Conservation (phyloP, 169 alveolate genomes). For the Ichthyophthirius multifiliis region DNA sequence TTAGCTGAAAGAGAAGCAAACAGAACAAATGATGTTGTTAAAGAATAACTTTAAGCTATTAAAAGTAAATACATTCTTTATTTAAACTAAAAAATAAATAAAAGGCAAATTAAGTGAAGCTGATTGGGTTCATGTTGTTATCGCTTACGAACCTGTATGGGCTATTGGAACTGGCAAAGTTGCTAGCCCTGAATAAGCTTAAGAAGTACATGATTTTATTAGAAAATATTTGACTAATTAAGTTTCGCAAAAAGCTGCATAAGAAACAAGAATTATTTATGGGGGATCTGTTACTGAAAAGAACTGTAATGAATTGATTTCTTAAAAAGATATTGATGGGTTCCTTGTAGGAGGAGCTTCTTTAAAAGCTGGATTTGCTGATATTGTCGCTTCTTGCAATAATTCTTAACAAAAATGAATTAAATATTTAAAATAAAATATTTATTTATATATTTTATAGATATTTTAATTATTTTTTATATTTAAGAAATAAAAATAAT, state of each 20-base stretch:
- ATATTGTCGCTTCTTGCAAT: slow-evolving; percentile 80
- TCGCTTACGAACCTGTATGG: slow-evolving; percentile 99
- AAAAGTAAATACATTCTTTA: neutral
- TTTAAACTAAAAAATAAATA: neutral
- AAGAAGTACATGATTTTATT: slow-evolving; percentile 90
- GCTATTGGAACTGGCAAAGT: slow-evolving; percentile 99
- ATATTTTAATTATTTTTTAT: no score
- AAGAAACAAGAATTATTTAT: slow-evolving; percentile 92
- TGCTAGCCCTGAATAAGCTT: slow-evolving; percentile 96
- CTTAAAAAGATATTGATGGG: slow-evolving; percentile 95
- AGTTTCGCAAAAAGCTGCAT: slow-evolving; percentile 85
- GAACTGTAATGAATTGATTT: slow-evolving; percentile 92
- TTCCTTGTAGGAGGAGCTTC: slow-evolving; percentile 99
- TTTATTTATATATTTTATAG: no score
- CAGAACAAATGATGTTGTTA: slow-evolving; percentile 89
- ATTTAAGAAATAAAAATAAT: no score
- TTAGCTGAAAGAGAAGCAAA: slow-evolving; percentile 93
- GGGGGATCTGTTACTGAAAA: slow-evolving; percentile 98
- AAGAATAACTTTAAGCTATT: slow-evolving; percentile 80
- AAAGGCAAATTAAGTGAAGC: slow-evolving; percentile 13
- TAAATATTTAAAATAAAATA: no score
- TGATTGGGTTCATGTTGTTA: slow-evolving; percentile 91
- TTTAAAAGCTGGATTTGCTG: slow-evolving; percentile 93
- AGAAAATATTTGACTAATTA: slow-evolving; percentile 78
- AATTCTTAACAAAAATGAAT: no score